Base-by-base conservation (phyloP, 164 flowering plant species). In the Piper betle region DNA sequence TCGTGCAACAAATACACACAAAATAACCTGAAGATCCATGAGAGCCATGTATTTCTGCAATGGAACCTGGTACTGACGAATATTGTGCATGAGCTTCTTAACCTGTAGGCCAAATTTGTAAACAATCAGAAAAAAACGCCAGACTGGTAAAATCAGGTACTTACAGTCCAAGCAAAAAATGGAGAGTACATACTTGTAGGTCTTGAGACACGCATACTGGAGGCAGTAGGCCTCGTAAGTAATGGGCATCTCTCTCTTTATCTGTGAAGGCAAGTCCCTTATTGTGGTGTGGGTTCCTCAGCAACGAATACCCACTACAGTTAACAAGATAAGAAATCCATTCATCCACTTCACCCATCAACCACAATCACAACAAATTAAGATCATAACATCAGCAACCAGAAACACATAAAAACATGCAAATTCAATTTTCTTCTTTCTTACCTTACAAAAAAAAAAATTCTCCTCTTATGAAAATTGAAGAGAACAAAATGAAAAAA, bases 241-340 rank as follows among this genome's bases (percentile, higher is more conserved):
- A 88, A 71, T 84, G 92, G 3, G 86, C 81, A 72, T 88, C 90
- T 58, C 96, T 82, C 75, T 88, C 96, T 55, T 74, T 84, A 65
- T 79, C 83, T 7, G 78, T 66, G 75, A 88, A 88, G 40, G 85
- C 87, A 25, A 88, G 84, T 57, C 92, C 96, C 71, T 88, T 88
- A 80, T 88, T 86, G 66, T 82, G 79, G 61, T 62, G 82, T n/a
- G 96, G 96, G 68, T 88, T 85, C 60, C 96, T 79, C 80, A 86
- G 64, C 77, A 88, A 62, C 0, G 82, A 55, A 66, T 77, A 84
- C 18, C 96, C 96, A 76, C 96, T 88, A 74, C 62, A 69, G 39
- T 25, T 25, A 55, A 46, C 50, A 46, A 46, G 50, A 10, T 15
- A 46, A 15, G 50, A 12, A 46, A 46, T 15, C 33, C 33, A 25